These are phyloP conservation scores for Chlamydomonas schloesseri DNA, from an alignment of 139 green algal genomes.

Conservation along the genomic window DNA sequence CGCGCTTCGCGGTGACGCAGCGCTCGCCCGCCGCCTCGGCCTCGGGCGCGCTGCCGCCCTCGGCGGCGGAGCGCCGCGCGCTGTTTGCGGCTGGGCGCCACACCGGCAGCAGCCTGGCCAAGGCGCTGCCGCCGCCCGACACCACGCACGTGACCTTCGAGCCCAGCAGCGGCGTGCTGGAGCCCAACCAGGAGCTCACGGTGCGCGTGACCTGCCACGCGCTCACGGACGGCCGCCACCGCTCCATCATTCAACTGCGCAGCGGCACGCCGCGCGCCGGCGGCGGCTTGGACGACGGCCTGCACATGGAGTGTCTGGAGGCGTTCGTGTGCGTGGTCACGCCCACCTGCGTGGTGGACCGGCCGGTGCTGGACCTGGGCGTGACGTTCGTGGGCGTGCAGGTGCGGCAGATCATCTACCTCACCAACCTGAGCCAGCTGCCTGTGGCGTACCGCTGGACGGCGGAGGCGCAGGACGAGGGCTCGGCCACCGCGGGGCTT, in stretches of 20 bases:
- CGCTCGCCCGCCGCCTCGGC: not conserved
- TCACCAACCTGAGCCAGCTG: slow-evolving; percentile 56
- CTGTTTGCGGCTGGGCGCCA: not conserved
- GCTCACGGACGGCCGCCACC: slow-evolving; percentile 48
- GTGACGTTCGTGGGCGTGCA: slow-evolving; percentile 54
- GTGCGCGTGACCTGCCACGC: slow-evolving; percentile 34
- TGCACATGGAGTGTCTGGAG: slow-evolving; percentile 43
- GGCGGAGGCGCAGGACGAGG: slow-evolving; percentile 18
- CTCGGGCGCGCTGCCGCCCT: not conserved
- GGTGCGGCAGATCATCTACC: slow-evolving; percentile 19
- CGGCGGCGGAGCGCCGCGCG: not conserved
- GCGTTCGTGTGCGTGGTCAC: slow-evolving; percentile 57
- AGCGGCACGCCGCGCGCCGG: not conserved
- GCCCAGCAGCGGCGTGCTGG: slow-evolving; percentile 37
- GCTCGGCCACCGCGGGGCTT: not conserved
- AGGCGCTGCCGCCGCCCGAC: not conserved
- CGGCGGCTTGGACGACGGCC: not conserved
- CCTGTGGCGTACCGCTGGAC: slow-evolving; percentile 55
- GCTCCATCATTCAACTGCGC: slow-evolving; percentile 47
- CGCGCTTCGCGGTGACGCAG: not conserved
- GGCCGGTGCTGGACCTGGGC: slow-evolving; percentile 55
- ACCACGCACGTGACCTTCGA: slow-evolving; percentile 50
- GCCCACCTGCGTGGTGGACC: slow-evolving; percentile 45
- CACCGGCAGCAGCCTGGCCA: not conserved
- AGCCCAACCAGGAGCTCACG: slow-evolving; percentile 27